phyloP scores from a whole-genome alignment of 1,139 yeast species.

The Hyphopichia buzzinii region DNA sequence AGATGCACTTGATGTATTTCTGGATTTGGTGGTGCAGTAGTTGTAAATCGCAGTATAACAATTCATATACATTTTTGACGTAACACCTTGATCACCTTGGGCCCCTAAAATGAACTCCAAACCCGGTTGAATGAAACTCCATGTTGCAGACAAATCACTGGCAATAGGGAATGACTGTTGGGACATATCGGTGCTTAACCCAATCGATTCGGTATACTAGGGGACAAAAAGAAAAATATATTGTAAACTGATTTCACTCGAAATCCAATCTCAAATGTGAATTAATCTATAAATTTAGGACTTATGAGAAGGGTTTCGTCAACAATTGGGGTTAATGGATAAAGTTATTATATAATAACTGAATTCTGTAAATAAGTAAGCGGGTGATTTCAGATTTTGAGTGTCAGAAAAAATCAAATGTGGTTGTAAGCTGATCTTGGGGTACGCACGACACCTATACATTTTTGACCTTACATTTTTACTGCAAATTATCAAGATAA shows the following conservation, averaged over 20 bases:
- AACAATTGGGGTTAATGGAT: not conserved
- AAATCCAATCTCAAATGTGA: too few species aligned
- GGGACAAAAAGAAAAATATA: too few species aligned
- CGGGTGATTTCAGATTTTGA: not conserved
- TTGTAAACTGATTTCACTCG: too few species aligned
- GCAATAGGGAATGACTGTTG: slow-evolving; percentile 22
- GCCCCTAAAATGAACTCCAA: slow-evolving; percentile 68
- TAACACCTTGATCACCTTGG: slow-evolving; percentile 60
- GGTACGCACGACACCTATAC: not conserved
- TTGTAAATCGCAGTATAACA: slow-evolving; percentile 86
- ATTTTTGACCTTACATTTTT: not conserved
- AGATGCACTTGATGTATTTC: slow-evolving; percentile 19
- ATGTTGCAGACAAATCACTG: slow-evolving; percentile 65
- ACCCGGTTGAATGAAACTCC: slow-evolving; percentile 77
- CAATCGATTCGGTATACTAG: too few species aligned
- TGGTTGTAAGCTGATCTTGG: not conserved
- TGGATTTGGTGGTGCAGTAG: slow-evolving; percentile 83
- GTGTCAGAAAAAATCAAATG: too few species aligned
- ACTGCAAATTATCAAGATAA: not conserved
- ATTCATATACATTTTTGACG: slow-evolving; percentile 71
- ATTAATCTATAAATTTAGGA: too few species aligned
- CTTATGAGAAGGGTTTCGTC: not conserved
- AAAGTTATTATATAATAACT: not conserved
- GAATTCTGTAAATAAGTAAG: not conserved
- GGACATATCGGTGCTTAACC: slow-evolving; percentile 2